Percentiles rank a stretch among this genome's conserved stretches.
phyloP scores from a whole-genome alignment of 2,329 filamentous ascomycete genomes.

The Sporothrix pallida region DNA sequence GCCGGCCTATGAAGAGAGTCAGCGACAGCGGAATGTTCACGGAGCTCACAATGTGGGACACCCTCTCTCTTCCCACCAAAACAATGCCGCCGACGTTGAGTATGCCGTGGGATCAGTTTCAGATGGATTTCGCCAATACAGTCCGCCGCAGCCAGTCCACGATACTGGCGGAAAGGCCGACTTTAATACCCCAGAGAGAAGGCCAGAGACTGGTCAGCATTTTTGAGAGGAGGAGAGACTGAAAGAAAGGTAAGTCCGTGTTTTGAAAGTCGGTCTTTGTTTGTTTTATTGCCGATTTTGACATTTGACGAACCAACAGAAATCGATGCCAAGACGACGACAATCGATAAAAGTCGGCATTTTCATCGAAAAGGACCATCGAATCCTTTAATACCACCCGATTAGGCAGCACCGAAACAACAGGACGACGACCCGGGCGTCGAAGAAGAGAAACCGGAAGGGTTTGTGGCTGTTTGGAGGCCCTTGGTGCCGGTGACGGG shows the following conservation, averaged over 20 bases:
- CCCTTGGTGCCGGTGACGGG: background rate
- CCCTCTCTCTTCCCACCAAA: background rate
- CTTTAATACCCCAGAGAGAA: background rate
- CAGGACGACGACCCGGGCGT: too few species aligned
- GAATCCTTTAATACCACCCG: background rate
- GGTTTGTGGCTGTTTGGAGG: too few species aligned
- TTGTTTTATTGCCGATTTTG: background rate
- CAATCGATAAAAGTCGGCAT: background rate
- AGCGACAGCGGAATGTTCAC: background rate
- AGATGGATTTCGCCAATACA: slow-evolving; percentile 33
- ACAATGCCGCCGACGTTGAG: background rate
- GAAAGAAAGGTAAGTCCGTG: background rate
- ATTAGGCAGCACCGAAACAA: background rate
- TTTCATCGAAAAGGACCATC: background rate
- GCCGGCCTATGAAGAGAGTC: slow-evolving; percentile 33
- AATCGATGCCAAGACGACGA: background rate
- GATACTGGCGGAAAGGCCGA: background rate
- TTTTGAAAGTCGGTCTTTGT: background rate
- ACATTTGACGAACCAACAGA: background rate
- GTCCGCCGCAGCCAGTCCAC: background rate
- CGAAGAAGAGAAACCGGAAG: too few species aligned
- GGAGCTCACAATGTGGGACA: background rate
- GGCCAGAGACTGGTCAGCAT: background rate
- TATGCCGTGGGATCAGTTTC: slow-evolving; percentile 23
- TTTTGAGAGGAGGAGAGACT: background rate